Percentiles rank a stretch among this genome's conserved stretches.
Evolutionary conservation across 139 green algal species (phyloP).

Genomic region (Eudorina sp.): DNA sequence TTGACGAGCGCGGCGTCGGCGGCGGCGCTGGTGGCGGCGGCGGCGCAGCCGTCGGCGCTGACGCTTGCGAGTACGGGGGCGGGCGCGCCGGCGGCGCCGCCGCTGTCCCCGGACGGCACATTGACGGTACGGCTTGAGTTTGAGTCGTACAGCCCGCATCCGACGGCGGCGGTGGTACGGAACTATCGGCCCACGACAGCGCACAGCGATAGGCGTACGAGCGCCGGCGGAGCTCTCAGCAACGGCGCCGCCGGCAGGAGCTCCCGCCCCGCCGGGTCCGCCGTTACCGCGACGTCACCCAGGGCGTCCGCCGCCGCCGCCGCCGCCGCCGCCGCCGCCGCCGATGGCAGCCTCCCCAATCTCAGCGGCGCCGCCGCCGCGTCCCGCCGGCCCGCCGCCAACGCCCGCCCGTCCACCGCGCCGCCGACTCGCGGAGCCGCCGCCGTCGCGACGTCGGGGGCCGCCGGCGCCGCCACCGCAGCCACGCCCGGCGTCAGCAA

Average conservation of each 20-base stretch:
- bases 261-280: neutral
- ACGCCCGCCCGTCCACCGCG: neutral
- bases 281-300: neutral
- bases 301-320: neutral
- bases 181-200: neutral
- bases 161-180: neutral
- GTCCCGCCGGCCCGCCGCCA: neutral
- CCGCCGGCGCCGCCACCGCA: neutral
- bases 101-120: neutral
- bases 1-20: too few species aligned
- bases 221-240: neutral
- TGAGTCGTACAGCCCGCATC: constrained; percentile 23
- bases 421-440: neutral
- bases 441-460: neutral
- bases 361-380: neutral
- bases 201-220: neutral
- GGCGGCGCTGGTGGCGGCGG: neutral
- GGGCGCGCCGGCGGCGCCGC: neutral
- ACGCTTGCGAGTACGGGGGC: neutral
- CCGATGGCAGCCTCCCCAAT: neutral
- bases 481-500: neutral
- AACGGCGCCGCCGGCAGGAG: neutral
- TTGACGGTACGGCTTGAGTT: constrained; percentile 19
- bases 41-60: too few species aligned
- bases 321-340: neutral